Base-by-base conservation (phyloP, 2,329 filamentous ascomycete genomes). In the Mycocentrospora acerina region DNA sequence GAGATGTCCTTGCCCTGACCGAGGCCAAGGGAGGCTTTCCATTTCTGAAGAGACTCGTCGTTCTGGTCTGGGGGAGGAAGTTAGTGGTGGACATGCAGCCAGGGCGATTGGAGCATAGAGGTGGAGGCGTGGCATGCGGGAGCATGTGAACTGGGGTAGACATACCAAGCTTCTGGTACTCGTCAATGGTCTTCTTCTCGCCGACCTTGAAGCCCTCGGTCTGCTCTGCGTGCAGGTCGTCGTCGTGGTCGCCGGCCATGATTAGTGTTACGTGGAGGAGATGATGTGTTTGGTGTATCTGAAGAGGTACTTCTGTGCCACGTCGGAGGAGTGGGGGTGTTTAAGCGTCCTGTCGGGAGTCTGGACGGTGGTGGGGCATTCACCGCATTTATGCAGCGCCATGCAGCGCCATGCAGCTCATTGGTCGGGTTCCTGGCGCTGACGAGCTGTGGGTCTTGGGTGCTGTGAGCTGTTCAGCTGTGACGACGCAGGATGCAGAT, bases 161-260 rank as follows among this genome's bases (percentile, higher is more conserved):
- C 87, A 64, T 77, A 95, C 90, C 93, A 73, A 98, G 86, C 70
- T 95, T 79, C 66, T 91, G 80, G 74, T 96, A 96, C 71, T 96
- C 88, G 51, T 91, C 88, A 64, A 98, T 79, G 59, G 88, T 94
- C 81, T 97, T 95, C 85, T 96, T 96, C 81, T 96, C 89, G 56
- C 89, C 90, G 66, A 96, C 86, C 82, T 94, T 96, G 85, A 96
- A 97, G 68, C 91, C 91, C 74, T 90, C 85, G 54, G 90, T 96
- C 74, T 85, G 80, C 75, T 93, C 87, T 51, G 89, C 85, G 70
- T 86, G 77, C 55, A 91, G 82, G 63, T 97, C 91, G 63, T 97
- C 91, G 47, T 95, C 89, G 52, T 72, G 60, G 29, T 67, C 60
- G 43, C 55, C 43, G 40, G 59, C 52, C 61, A 65, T 65, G 43